Base-by-base conservation (phyloP, 192 early-diverging fungal genomes). In the Fimicolochytrium jonesii region DNA sequence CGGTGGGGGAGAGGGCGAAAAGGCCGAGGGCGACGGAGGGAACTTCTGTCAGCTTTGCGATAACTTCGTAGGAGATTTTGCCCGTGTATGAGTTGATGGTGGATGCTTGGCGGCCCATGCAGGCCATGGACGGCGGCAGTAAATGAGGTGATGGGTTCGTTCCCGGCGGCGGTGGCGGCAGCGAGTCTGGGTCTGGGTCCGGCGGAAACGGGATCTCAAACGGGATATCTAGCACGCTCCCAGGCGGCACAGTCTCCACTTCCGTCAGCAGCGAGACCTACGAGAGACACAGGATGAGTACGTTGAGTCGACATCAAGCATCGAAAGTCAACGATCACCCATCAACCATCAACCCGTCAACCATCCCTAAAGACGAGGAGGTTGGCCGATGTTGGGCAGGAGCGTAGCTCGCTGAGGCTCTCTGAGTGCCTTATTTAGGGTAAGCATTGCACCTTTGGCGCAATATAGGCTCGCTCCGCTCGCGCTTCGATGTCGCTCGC, bases 191-290 rank as follows among this genome's bases (percentile, higher is more conserved):
- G 17, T 67, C 58, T 9, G 54, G 59, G 17, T 70, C 63, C 10
- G 71, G 59, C 23, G 72, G 76, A 25, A 72, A 65, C 7, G 43
- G 46, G 7, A 78, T 56, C 18, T 71, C 66, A 55, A 78, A 78
- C 15, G 76, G 76, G 28, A 78, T 59, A 25, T 76, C 56, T 30
- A 74, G n/a, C 15, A 69, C 39, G 50, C 36, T 67, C 23, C 68
- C 72, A 20, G 56, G 20, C 7, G 39, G 53, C 33, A 78, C 36
- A 34, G 35, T 64, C 46, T 75, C 76, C 25, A 43, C 7, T 20
- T 51, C 56, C 0, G 57, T 29, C 18, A 77, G 60, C 20, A 77
- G 61, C 34, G n/a, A n/a, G n/a, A n/a, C n/a, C n/a, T n/a, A n/a
- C n/a, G 37, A n/a, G n/a, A 41, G n/a, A n/a, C 9, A 11, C 9